Evolutionary conservation across 495 filamentous ascomycete genomes (phyloP), one percentile per base, ranked within the genome.

Genomic region (Thermochaetoides thermophila): DNA sequence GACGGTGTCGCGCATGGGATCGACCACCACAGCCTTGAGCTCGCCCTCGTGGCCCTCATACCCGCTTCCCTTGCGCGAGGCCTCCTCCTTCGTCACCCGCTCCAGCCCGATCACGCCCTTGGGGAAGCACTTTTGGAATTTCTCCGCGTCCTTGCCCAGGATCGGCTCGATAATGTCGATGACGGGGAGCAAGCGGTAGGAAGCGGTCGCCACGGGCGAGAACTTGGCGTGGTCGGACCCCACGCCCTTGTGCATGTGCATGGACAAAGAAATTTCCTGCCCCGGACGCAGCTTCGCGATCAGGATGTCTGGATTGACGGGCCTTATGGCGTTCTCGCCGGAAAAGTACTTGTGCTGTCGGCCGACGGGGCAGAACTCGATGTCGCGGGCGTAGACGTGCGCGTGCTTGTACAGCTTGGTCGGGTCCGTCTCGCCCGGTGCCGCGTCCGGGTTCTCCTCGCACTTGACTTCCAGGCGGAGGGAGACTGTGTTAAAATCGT

Each of bases 191-290:
- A 99, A 66, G 12, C 91, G 73, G 60, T 99, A 99, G 24, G 76
- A 76, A 7, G 89, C 87, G 0, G 91, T 93, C 4, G 87, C 86
- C 13, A 99, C 91, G 17, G 91, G 91, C 1, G 83, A 92, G 66
- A 87, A 99, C 53, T 99, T 99, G 29, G 91, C 81, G 56, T 99
- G 91, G 59, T 96, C 89, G 36, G 75, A 78, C 11, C 91, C 91
- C 34, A 89, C 77, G 16, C 91, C 91, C 57, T 94, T 95, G 56
- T 87, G 71, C 56, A 81, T 82, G 59, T 92, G 84, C 68, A 87
- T 71, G 37, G 78, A 70, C 36, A 93, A 53, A 35, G 81, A 65
- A 43, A 99, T 77, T 42, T 71, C 68, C 63, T 99, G 91, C 0
- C 81, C 83, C 0, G 91, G 91, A 21, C 91, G 76, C 46, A 99